These are phyloP conservation scores for Boletus patriciae DNA, from an alignment of 768 basidiomycete genomes.

Conservation along the genomic window DNA sequence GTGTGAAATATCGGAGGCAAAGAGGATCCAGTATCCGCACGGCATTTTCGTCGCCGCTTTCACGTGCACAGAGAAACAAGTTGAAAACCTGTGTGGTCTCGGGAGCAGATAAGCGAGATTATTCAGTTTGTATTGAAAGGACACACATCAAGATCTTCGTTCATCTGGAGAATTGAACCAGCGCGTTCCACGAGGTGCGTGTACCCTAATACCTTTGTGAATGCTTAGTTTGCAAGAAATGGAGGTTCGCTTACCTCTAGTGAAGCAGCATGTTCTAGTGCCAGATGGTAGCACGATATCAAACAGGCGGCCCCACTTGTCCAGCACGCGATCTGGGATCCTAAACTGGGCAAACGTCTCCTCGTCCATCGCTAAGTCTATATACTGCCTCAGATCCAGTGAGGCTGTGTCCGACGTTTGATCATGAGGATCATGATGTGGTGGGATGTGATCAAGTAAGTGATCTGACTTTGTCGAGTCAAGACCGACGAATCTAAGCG, in stretches of 20 bases:
- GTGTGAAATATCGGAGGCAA: constrained; percentile 73
- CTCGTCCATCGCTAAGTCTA: constrained; percentile 14
- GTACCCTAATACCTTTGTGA: constrained; percentile 52
- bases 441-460: constrained; percentile 55
- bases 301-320: constrained; percentile 77
- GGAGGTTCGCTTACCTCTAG: constrained; percentile 50
- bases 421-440: constrained; percentile 34
- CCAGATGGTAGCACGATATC: constrained; percentile 72
- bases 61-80: constrained; percentile 49
- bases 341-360: constrained; percentile 28
- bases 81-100: constrained; percentile 66
- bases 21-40: constrained; percentile 58
- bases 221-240: neutral
- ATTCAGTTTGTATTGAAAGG: neutral
- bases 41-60: constrained; percentile 41
- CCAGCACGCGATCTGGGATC: constrained; percentile 61
- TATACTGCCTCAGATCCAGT: constrained; percentile 9
- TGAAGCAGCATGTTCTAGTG: constrained; percentile 74
- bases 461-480: constrained; percentile 13
- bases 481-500: constrained; percentile 39
- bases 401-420: neutral
- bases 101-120: neutral
- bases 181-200: constrained; percentile 74
- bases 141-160: constrained; percentile 61
- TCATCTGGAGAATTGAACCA: constrained; percentile 76